These are phyloP conservation scores for Lasiosphaeria hispida DNA, from an alignment of 495 filamentous ascomycete genomes.

Conservation along the genomic window DNA sequence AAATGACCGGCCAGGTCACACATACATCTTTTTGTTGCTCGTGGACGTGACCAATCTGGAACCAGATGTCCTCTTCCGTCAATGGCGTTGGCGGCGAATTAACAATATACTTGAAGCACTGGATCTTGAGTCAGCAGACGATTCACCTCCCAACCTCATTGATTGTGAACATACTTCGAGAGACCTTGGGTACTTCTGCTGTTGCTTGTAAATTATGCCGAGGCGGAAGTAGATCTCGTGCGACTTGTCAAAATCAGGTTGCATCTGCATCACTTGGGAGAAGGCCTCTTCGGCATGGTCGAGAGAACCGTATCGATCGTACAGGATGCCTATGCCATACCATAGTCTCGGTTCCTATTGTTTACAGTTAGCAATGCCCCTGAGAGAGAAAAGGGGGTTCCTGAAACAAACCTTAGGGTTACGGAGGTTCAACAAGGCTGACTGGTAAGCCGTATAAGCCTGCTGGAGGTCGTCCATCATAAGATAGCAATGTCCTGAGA, in stretches of 20 bases:
- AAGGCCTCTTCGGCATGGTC: constrained; percentile 99
- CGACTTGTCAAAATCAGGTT: constrained; percentile 96
- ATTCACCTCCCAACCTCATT: constrained; percentile 2
- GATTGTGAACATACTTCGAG: constrained; percentile 65
- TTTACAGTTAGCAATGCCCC: background rate
- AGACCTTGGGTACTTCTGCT: constrained; percentile 89
- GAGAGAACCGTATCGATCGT: constrained; percentile 93
- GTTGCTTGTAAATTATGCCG: constrained; percentile 99
- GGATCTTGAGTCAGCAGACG: constrained; percentile 26
- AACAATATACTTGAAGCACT: constrained; percentile 99
- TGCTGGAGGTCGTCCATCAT: constrained; percentile 99
- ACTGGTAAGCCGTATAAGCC: constrained; percentile 96
- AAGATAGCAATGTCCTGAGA: constrained; percentile 85
- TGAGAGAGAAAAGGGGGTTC: background rate
- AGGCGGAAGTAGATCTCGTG: constrained; percentile 99
- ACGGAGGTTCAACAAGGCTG: constrained; percentile 85
- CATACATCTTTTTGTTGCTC: constrained; percentile 98
- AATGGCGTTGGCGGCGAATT: constrained; percentile 87
- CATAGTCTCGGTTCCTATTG: constrained; percentile 95
- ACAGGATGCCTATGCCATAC: constrained; percentile 98
- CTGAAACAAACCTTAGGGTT: constrained; percentile 78
- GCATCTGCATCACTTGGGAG: constrained; percentile 98
- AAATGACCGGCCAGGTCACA: constrained; percentile 12
- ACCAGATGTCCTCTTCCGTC: constrained; percentile 99
- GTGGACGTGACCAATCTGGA: constrained; percentile 98